A percentile compares a stretch with the other conserved stretches of the same genome.
phyloP scores from a whole-genome alignment of 805 yeast genomes.

The Wickerhamomyces canadensis region DNA sequence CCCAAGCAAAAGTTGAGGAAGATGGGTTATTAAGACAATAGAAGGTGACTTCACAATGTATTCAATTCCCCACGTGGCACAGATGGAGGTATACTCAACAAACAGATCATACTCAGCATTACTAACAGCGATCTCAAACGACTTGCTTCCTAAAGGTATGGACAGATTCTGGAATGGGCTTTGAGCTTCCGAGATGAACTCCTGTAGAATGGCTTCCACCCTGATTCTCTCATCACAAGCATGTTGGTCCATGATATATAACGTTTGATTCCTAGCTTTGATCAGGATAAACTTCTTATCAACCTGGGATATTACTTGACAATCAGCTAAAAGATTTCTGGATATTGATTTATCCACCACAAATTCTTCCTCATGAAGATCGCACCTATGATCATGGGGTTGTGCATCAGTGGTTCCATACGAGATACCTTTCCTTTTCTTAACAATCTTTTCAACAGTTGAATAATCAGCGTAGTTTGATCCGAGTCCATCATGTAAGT shows the following conservation, averaged over 20 bases:
- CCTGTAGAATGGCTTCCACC: slow-evolving; percentile 45
- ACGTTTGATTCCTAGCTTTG: slow-evolving; percentile 12
- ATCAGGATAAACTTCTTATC: slow-evolving; percentile 60
- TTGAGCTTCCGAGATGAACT: slow-evolving; percentile 27
- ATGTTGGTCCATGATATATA: slow-evolving; percentile 68
- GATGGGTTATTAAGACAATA: slow-evolving; percentile 29
- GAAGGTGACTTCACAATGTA: slow-evolving; percentile 7
- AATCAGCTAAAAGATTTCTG: slow-evolving; percentile 18
- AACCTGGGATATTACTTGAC: slow-evolving; percentile 48
- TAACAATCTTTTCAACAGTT: not conserved
- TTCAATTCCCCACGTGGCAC: slow-evolving; percentile 41
- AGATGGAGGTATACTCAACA: slow-evolving; percentile 21
- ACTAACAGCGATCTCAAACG: slow-evolving; percentile 16
- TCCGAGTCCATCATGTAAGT: not conserved
- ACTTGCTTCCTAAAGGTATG: slow-evolving; percentile 6
- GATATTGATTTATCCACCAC: slow-evolving; percentile 5
- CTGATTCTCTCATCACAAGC: slow-evolving; percentile 76
- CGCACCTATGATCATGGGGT: not conserved
- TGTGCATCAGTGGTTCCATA: not conserved
- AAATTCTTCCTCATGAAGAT: not conserved
- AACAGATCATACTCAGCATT: slow-evolving; percentile 30
- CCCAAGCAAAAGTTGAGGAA: slow-evolving; percentile 38
- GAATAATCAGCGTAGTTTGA: not conserved
- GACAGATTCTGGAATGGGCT: slow-evolving; percentile 18
- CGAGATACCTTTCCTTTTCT: not conserved